Evolutionary conservation across 108 stramenopile species (phyloP), one percentile per base, ranked within the genome.

Genomic region (Epithemia pelagica): DNA sequence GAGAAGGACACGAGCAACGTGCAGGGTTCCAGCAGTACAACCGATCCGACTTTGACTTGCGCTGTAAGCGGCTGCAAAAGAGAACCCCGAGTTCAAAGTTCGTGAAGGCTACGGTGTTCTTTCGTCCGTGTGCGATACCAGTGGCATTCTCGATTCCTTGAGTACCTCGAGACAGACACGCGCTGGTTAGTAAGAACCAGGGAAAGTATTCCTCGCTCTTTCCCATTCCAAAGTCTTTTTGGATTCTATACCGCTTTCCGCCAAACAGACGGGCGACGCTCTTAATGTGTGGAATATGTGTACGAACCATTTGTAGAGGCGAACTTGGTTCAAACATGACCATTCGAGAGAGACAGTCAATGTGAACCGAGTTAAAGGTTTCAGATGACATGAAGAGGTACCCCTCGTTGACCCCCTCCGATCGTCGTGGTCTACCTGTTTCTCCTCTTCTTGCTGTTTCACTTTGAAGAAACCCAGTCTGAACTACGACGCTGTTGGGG

Each of bases 71-170:
- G 5, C 84, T 85, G 30, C 71, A 74, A 66, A 92, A 92, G 20
- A 92, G 56, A 26, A 92, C 82, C 8, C 91, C 91, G 0, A 92
- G 74, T 69, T 92, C 91, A 78, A 92, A 92, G 58, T 92, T 92
- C 25, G 80, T 68, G 58, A 86, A 92, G 19, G 73, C 62, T 54
- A 83, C 69, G 62, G 73, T 65, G 26, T 79, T 72, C 61, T 61
- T 32, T 2, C 32, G 59, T 15, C 73, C 65, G 15, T 5, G 37
- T 46, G 15, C 15, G 21, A 58, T 55, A 21, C 59, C 72, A 7
- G 64, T 61, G 52, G 76, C 32, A 0, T 58, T 69, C 1, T 71
- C 62, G 30, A 73, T 75, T 0, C 91, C 91, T 59, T 92, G 91
- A 37, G 91, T 88, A 28, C 91, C 91, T 31, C 76, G 73, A 0